Evolutionary conservation across 768 basidiomycete genomes (phyloP).

Genomic region (Hericium alpestre): DNA sequence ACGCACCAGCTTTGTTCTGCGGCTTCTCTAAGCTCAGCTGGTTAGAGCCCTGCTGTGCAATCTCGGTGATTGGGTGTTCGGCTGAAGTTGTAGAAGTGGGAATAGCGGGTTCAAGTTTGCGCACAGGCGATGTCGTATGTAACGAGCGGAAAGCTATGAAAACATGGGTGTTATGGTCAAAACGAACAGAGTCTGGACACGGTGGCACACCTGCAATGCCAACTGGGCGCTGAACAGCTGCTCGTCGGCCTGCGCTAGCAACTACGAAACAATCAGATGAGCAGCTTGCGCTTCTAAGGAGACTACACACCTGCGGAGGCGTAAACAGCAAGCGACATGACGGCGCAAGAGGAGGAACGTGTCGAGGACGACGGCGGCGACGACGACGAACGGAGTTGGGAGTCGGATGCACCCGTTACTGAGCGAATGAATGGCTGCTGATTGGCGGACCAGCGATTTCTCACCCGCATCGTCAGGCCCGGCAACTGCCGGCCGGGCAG

Average conservation of each 20-base stretch:
- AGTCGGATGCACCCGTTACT: not conserved
- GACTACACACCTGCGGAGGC: slow-evolving; percentile 3
- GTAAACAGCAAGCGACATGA: slow-evolving; percentile 8
- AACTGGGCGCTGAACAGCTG: slow-evolving; percentile 1
- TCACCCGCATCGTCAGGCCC: too few relatives aligned
- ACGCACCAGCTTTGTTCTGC: slow-evolving; percentile 73
- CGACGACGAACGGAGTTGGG: not conserved
- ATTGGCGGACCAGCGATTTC: not conserved
- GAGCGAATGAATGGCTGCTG: not conserved
- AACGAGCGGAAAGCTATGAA: slow-evolving; percentile 42
- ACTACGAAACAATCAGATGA: slow-evolving; percentile 1
- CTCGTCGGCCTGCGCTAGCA: slow-evolving; percentile 3
- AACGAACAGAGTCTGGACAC: not conserved
- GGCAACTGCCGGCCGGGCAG: too few relatives aligned
- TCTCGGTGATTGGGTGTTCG: slow-evolving; percentile 49
- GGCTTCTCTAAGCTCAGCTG: slow-evolving; percentile 83
- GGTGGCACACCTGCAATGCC: slow-evolving; percentile 1
- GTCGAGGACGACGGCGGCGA: not conserved
- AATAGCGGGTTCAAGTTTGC: slow-evolving; percentile 28
- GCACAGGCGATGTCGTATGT: slow-evolving; percentile 38
- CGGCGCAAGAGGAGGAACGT: not conserved
- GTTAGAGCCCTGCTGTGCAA: slow-evolving; percentile 73
- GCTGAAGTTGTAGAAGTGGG: slow-evolving; percentile 34
- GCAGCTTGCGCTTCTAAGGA: not conserved
- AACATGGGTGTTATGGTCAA: not conserved